Evolutionary conservation across 2,329 filamentous ascomycete genomes (phyloP), one percentile per base, ranked within the genome.

Genomic region (Pseudogymnoascus sp.): DNA sequence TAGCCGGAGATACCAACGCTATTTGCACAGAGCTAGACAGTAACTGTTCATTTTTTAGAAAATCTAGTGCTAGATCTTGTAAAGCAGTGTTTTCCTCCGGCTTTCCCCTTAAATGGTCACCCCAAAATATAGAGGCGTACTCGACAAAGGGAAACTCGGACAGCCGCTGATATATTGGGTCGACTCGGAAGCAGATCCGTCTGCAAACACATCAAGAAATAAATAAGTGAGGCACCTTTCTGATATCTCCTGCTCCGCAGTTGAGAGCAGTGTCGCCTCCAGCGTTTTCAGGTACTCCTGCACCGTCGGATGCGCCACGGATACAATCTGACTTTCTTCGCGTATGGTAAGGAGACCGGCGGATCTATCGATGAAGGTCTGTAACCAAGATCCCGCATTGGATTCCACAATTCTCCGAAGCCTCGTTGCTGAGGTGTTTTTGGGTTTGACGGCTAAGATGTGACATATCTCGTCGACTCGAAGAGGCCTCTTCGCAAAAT

Each of bases 291-390:
- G 45, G n/a, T 52, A 52, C 23, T 52, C 45, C 8, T 52, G 45
- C 25, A 52, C 45, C 3, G 45, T 52, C 14, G 45, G 45, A 31
- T 52, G 45, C 4, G 23, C 45, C 25, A 52, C 45, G 1, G 45
- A 52, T 52, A 52, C 45, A 2, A 52, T 28, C 45, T 52, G 45
- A 16, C 45, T 52, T 31, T 52, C n/a, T 52, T 16, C 25, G 23
- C 45, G 45, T 52, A 52, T 52, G n/a, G 45, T 52, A 52, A 52
- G 23, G 25, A 52, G 45, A 28, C 45, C 45, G 4, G 45, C 45
- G 8, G 45, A 52, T 31, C n/a, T 31, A 31, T 52, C 45, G 45
- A 52, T 31, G n/a, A 52, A 52, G 7, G 25, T 16, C 14, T 52
- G 14, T 8, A 52, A n/a, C 4, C 45, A n/a, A n/a, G 11, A 52